Base-by-base conservation (phyloP, 2,329 filamentous ascomycete species). In the Zymoseptoria passerinii region DNA sequence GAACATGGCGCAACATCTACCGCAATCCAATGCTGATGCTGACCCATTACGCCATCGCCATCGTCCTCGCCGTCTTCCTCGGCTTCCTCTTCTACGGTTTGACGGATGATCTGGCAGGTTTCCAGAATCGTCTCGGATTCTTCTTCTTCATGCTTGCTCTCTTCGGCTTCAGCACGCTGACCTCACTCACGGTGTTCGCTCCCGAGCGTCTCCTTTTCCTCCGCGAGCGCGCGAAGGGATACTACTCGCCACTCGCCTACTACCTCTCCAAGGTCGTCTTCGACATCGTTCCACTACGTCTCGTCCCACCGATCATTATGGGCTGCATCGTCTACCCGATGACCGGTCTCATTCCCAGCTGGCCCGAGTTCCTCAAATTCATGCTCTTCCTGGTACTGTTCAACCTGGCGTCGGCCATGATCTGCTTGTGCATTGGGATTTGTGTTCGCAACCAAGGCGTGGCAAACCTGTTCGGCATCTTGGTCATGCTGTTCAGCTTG, bases 11-110 rank as follows among this genome's bases (percentile, higher is more conserved):
- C 70, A 99, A 99, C 70, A 81, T 99, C 6, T 97, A 99, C 77
- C 86, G 94, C 58, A 96, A 99, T 72, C 94, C 94, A 1, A 92
- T 97, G 83, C 79, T 99, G 60, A 99, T 99, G 94, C 82, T 99
- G 58, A 96, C 92, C 0, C 94, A 99, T 75, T 99, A 97, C 71
- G 94, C 94, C 44, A 97, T 96, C 65, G 91, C 94, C 7, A 97
- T 99, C 61, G 77, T 97, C 0, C 82, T 99, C 5, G 94, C 92
- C 1, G 92, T 97, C 4, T 88, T 99, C 58, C 92, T 92, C 1
- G 94, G 94, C 3, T 97, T 89, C 74, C 81, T 99, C 10, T 99
- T 97, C 78, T 99, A 97, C 68, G 94, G 92, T 2, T 80, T 99
- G 52, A 96, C 92, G 0, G 91, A 96, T 69, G 92, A 99, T 69